Base-by-base conservation (phyloP, 2,329 filamentous ascomycete genomes). In the Trichoderma sp. region DNA sequence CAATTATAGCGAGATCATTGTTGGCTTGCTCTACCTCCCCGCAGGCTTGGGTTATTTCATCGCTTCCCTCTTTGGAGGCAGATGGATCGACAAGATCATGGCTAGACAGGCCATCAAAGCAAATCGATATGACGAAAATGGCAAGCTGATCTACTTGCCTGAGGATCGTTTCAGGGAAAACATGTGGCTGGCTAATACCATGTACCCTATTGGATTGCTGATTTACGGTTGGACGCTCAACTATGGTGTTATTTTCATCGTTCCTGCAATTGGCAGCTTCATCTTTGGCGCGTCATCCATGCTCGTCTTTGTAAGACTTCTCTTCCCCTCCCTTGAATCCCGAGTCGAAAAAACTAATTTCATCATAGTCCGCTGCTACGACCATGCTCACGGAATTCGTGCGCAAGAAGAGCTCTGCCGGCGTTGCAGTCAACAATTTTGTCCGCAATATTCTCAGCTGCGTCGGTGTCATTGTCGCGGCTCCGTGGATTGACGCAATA, bases 301-400 rank as follows among this genome's bases (percentile, higher is more conserved):
- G 93, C 85, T 96, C 4, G 90, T 94, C 34, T 94, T 94, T 93
- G 82, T 83, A 77, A 78, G 81, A 74, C 1, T 6, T 15, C 17
- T 26, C 23, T 32, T n/a, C 9, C 13, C 5, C 1, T n/a, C 28
- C 20, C 6, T 11, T 17, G 2, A 8, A 2, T 43, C 7, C 13
- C 34, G 7, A 58, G 4, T 15, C 6, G 26, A 3, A 20, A 26
- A 26, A 6, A 28, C 36, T 50, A 26, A 61, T 17, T 17, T 13
- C 23, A 11, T 7, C 23, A n/a, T 36, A 84, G 82, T 81, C 88
- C 63, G 87, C 89, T 75, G 85, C 88, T 0, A 94, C 92, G 0
- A 96, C 93, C 0, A 94, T 96, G 92, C 84, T 96, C 74, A 95
- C 93, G 0, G 93, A 96, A 78, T 94, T 95, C 77, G 91, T 95